These are phyloP conservation scores for Setaria viridis DNA, from an alignment of 202 grass and related monocot genomes.

Conservation along the genomic window DNA sequence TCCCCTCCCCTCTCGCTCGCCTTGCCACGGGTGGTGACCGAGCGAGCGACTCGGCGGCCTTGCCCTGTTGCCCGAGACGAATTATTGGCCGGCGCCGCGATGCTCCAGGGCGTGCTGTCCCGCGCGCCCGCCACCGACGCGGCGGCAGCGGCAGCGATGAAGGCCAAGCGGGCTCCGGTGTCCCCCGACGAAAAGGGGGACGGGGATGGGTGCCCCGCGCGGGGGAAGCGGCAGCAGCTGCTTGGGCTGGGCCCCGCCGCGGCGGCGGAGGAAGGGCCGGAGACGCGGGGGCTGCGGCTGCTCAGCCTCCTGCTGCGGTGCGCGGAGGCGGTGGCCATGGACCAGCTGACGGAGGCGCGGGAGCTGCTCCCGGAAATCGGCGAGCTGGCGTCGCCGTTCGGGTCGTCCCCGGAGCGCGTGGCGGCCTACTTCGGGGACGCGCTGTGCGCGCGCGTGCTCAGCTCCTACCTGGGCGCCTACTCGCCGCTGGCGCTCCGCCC, in stretches of 20 bases:
- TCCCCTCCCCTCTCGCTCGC: neutral
- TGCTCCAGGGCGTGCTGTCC: conserved; percentile 65
- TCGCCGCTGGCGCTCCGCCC: conserved; percentile 56
- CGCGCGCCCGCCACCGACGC: conserved; percentile 51
- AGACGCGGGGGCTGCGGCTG: conserved; percentile 64
- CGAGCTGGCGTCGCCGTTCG: conserved; percentile 86
- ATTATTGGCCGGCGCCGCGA: conserved; percentile 45
- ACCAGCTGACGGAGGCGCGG: conserved; percentile 66
- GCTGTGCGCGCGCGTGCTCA: conserved; percentile 73
- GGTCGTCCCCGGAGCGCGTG: conserved; percentile 78
- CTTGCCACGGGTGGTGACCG: conserved; percentile 26
- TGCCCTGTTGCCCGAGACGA: neutral
- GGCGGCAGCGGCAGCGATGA: conserved; percentile 35
- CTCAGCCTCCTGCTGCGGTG: conserved; percentile 71
- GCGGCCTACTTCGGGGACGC: conserved; percentile 89
- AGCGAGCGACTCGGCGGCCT: neutral
- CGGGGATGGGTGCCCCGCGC: conserved; percentile 3
- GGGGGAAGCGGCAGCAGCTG: conserved; percentile 58
- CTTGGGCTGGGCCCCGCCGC: neutral
- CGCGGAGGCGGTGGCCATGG: conserved; percentile 74
- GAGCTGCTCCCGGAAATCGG: conserved; percentile 81
- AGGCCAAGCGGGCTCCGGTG: conserved; percentile 45
- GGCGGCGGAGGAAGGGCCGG: conserved; percentile 14
- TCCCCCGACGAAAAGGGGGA: conserved; percentile 29
- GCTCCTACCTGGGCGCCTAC: conserved; percentile 81